Percentiles rank a stretch among this genome's conserved stretches.
Conservation (phyloP, 2,329 filamentous ascomycete genomes). For the Volutella citrinella region DNA sequence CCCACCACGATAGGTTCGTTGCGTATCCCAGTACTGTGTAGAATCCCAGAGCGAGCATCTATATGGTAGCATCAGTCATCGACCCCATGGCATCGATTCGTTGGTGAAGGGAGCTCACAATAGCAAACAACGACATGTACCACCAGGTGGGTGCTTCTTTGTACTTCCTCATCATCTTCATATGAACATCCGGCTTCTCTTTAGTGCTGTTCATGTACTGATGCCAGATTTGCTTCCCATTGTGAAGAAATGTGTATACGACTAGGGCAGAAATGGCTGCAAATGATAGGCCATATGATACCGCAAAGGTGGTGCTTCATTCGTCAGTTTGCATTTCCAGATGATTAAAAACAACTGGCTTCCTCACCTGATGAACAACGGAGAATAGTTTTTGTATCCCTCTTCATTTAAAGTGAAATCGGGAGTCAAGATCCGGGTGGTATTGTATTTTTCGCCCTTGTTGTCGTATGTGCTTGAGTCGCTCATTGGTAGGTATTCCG, state of each 20-base stretch:
- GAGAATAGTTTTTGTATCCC: slow-evolving; percentile 66
- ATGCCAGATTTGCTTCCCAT: slow-evolving; percentile 63
- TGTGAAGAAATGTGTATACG: slow-evolving; percentile 65
- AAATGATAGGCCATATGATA: slow-evolving; percentile 70
- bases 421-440: slow-evolving; percentile 57
- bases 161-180: slow-evolving; percentile 62
- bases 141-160: slow-evolving; percentile 62
- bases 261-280: slow-evolving; percentile 67
- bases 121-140: slow-evolving; percentile 56
- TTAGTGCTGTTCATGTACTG: slow-evolving; percentile 58
- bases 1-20: slow-evolving; percentile 71
- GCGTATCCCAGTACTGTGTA: slow-evolving; percentile 57
- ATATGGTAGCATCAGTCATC: too few relatives aligned
- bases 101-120: too few relatives aligned
- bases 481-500: slow-evolving; percentile 64
- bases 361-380: slow-evolving; percentile 58
- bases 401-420: slow-evolving; percentile 60
- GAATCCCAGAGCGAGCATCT: slow-evolving; percentile 55
- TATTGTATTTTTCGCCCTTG: slow-evolving; percentile 61
- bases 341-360: too few relatives aligned
- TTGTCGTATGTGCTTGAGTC: slow-evolving; percentile 72
- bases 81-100: too few relatives aligned
- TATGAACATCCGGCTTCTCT: slow-evolving; percentile 62
- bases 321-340: slow-evolving; percentile 10
- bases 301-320: slow-evolving; percentile 64